Base-by-base conservation (phyloP, 805 yeast species). In the Sungouiozyma intestinalis region DNA sequence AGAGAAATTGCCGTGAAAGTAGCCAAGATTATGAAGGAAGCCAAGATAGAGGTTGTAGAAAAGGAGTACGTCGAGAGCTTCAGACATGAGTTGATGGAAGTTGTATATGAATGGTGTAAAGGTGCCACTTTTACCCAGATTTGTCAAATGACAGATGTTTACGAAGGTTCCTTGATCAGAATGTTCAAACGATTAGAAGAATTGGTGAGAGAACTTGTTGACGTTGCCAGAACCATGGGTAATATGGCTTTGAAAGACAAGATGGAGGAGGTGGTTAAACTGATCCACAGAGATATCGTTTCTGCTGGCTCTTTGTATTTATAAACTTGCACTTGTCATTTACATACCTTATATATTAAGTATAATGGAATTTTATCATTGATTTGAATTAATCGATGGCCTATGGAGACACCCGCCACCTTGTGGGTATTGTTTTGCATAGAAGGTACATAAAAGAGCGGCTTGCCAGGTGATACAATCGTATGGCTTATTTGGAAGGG, bases 131-230 rank as follows among this genome's bases (percentile, higher is more conserved):
- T 92, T 63, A 90, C 97, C 0, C 96, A 90, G 60, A 90, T 92
- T 48, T 90, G 97, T 68, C 90, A 90, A 63, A 87, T 92, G 96
- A 92, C 98, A 0, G 98, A 92, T 58, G 97, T 92, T 36, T 92
- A 90, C 53, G 99, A 92, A 67, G 99, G 99, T 35, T 82, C 94
- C 17, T 72, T 92, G 57, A 90, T 92, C 50, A 79, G 99, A 60
- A 84, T 85, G 78, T 92, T 92, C 69, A 82, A 92, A 63, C 74
- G 98, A 58, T 69, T 92, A 42, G 98, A 92, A 63, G 99, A 92
- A 61, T 73, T 92, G 71, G 68, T 92, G 43, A 77, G 90, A 55
- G 98, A 92, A 62, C 72, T 92, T 76, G 79, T 80, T 36, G 79
- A 76, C 51, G 97, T 97, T 13, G 92, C 98, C 2, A 85, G 83